Base-by-base conservation (phyloP, 2,329 filamentous ascomycete genomes). In the Calonectria pauciramosa region DNA sequence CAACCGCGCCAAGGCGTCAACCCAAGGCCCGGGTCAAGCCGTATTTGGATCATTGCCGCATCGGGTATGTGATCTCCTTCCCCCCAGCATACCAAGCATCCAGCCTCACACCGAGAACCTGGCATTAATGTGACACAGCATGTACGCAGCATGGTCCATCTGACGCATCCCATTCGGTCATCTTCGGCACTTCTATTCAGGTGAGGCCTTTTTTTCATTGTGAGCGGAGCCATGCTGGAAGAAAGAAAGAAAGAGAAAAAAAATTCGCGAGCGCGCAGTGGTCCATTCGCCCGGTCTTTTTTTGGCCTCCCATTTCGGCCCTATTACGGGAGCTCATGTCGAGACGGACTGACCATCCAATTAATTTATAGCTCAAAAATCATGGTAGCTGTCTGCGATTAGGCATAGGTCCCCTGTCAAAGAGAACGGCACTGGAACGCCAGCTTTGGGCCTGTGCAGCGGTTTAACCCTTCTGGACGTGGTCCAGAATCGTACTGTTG, bases 291-390 rank as follows among this genome's bases (percentile, higher is more conserved):
- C 66, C 66, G 18, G 30, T 44, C 41, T 38, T 44, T 44, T 54
- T 41, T 69, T 63, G 34, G 9, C 47, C 47, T 26, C 30, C 65
- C 49, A n/a, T 54, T 68, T 70, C 68, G 68, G 68, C 68, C 68
- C 68, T 70, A 64, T 64, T 64, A 30, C 44, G 68, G 65, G 18
- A 68, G 65, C 34, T 56, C 56, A 60, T 36, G 56, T 28, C 56
- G 32, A 63, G 56, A 26, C 26, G 38, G 23, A 63, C 36, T 41
- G 34, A 26, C 56, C 56, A 63, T 63, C 56, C 38, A 63, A 63
- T 63, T 63, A 41, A 63, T 63, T 23, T 41, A 28, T 9, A 63
- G 36, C 56, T 30, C 18, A 23, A 26, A 26, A 63, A 23, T 63
- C 23, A 38, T 18, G 16, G 56, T 63, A 28, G 32, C 34, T 16